Conservation (phyloP, 805 yeast genomes). For the Candida alai region DNA sequence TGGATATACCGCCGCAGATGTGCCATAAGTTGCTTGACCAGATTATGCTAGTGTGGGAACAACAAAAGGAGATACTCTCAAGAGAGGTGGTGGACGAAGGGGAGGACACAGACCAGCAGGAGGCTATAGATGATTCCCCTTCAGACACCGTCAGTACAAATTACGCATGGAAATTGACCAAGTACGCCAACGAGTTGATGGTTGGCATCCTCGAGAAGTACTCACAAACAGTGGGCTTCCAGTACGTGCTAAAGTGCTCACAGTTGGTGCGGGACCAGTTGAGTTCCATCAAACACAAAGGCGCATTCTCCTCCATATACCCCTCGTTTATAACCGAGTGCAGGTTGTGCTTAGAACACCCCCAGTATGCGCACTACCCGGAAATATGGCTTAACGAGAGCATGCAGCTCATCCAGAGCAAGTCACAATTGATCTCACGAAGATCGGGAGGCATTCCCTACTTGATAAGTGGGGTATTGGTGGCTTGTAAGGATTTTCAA, state of each 20-base stretch:
- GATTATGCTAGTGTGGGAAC: conserved; percentile 38
- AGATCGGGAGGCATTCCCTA: conserved; percentile 92
- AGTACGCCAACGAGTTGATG: conserved; percentile 64
- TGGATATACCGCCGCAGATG: conserved; percentile 1
- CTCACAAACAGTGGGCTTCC: neutral
- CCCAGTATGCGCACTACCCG: conserved; percentile 38
- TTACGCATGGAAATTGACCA: conserved; percentile 79
- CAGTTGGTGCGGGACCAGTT: conserved; percentile 61
- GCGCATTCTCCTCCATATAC: conserved; percentile 85
- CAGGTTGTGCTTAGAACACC: conserved; percentile 39
- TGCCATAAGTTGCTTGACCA: conserved; percentile 15
- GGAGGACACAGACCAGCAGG: conserved; percentile 35
- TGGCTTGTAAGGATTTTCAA: conserved; percentile 34
- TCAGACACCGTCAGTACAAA: no score
- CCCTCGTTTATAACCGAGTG: conserved; percentile 76
- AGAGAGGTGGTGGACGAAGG: conserved; percentile 48
- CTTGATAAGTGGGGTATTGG: conserved; percentile 69
- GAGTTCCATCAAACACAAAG: conserved; percentile 76
- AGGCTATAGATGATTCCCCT: conserved; percentile 45
- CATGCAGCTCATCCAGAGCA: conserved; percentile 47
- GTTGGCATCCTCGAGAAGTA: conserved; percentile 35
- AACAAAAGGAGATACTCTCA: conserved; percentile 47
- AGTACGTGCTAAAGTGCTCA: conserved; percentile 32
- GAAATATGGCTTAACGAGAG: conserved; percentile 57
- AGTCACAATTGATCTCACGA: conserved; percentile 72